Conservation (phyloP, 2,329 filamentous ascomycete genomes). For the Diaporthe sp. region DNA sequence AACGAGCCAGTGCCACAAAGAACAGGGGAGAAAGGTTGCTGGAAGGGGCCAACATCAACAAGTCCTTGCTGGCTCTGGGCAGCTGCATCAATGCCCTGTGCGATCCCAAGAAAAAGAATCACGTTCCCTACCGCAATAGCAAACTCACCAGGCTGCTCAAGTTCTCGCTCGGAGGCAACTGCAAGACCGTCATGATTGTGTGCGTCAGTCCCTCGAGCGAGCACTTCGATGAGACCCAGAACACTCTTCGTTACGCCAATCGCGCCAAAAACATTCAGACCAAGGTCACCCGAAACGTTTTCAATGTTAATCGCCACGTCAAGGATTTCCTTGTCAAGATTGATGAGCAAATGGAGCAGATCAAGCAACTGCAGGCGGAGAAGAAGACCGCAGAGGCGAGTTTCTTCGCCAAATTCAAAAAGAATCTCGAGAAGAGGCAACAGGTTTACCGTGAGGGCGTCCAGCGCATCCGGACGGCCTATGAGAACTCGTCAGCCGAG, state of each 20-base stretch:
- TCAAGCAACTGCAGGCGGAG: slow-evolving; percentile 94
- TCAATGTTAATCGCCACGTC: slow-evolving; percentile 98
- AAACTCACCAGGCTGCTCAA: slow-evolving; percentile 96
- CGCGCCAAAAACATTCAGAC: slow-evolving; percentile 99
- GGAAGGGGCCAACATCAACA: slow-evolving; percentile 99
- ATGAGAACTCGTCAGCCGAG: slow-evolving; percentile 83
- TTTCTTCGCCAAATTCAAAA: slow-evolving; percentile 90
- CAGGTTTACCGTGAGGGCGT: slow-evolving; percentile 82
- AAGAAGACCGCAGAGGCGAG: slow-evolving; percentile 88
- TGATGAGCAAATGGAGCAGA: slow-evolving; percentile 96
- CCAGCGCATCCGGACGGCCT: slow-evolving; percentile 83
- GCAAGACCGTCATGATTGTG: slow-evolving; percentile 99
- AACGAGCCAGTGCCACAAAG: slow-evolving; percentile 95
- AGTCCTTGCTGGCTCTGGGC: slow-evolving; percentile 92
- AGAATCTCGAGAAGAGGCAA: slow-evolving; percentile 89
- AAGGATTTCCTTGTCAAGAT: slow-evolving; percentile 99
- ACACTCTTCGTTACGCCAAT: slow-evolving; percentile 97
- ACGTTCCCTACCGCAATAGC: slow-evolving; percentile 97
- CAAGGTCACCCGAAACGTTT: slow-evolving; percentile 98
- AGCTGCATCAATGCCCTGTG: slow-evolving; percentile 99
- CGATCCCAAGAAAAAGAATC: slow-evolving; percentile 90
- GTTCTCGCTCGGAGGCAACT: slow-evolving; percentile 97
- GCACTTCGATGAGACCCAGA: slow-evolving; percentile 98
- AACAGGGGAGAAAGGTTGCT: slow-evolving; percentile 92
- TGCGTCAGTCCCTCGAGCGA: slow-evolving; percentile 97